Evolutionary conservation across 164 flowering plant genomes (phyloP).

Genomic region (Pachysandra terminalis): DNA sequence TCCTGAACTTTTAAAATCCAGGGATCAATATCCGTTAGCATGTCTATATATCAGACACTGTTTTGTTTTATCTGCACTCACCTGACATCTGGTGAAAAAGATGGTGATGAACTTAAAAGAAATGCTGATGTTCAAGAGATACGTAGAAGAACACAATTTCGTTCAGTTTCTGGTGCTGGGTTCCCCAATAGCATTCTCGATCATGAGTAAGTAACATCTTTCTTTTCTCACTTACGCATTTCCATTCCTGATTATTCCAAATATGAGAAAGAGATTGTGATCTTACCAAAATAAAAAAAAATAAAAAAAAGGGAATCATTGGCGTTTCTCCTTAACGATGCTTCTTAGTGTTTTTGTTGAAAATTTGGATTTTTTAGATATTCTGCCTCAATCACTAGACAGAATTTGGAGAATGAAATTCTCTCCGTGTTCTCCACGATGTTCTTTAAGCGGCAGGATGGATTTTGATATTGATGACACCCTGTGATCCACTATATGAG

Average conservation of each 20-base stretch:
- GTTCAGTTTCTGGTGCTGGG: conserved; percentile 36
- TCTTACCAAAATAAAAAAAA: no score
- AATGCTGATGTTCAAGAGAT: conserved; percentile 91
- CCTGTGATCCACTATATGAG: no score
- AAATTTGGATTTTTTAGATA: no score
- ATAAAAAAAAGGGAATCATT: no score
- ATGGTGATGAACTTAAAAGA: conserved; percentile 71
- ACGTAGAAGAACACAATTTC: conserved; percentile 69
- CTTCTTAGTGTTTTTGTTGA: no score
- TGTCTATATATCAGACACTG: conserved; percentile 91
- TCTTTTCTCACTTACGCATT: no score
- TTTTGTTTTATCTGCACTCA: conserved; percentile 93
- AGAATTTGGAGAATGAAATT: no score
- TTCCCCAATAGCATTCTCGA: conserved; percentile 66
- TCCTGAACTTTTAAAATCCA: conserved; percentile 30
- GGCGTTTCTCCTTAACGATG: no score
- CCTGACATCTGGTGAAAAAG: conserved; percentile 90
- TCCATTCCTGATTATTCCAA: neutral
- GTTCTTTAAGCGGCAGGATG: no score
- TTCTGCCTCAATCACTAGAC: no score
- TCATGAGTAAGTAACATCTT: conserved; percentile 70
- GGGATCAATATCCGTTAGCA: conserved; percentile 95
- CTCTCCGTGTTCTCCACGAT: no score
- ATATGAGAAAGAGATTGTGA: neutral
- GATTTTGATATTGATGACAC: no score